Evolutionary conservation across 768 basidiomycete species (phyloP), one percentile per base, ranked within the genome.

Genomic region (Vararia minispora): DNA sequence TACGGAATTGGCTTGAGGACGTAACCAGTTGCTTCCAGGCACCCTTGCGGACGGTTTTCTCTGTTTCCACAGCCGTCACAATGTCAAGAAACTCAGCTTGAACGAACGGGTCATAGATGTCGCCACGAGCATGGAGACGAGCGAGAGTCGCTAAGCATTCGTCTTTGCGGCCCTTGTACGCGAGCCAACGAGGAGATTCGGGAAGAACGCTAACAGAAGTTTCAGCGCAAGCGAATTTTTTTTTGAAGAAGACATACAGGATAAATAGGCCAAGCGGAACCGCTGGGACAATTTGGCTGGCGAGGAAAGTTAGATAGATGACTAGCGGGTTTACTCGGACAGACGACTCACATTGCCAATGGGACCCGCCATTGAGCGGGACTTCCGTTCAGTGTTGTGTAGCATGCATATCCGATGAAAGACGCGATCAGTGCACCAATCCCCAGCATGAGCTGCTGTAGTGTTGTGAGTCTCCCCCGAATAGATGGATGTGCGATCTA

Each of bases 401-500:
- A 52, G 27, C 45, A 48, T 3, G 47, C 49, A 37, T 52, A 52
- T 5, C 51, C 51, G 16, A 52, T 48, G 41, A 52, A 72, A 2
- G 68, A 71, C 12, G 70, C 72, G 37, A 61, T 53, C 49, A 74
- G 65, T 6, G 71, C 65, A 58, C 50, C 43, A 47, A 55, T 40
- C 28, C 69, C 69, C 6, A 71, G 52, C 69, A 69, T 71, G 47
- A 71, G 68, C 44, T 71, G 71, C 51, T 72, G 71, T 23, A 74
- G 54, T 4, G 71, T 72, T 2, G 68, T 72, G 27, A 72, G 56
- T 13, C 69, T 59, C 8, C 72, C 72, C n/a, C 71, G 61, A 29
- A 72, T 72, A 55, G 65, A 67, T 0, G 72, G 71, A 41, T 72
- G 70, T 2, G 72, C 69, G 35, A 76, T 74, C 54, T 74, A n/a